Percentiles rank a stretch among this genome's conserved stretches.
phyloP scores from a whole-genome alignment of 2,329 filamentous ascomycete genomes.

The Botrytis sinoallii region DNA sequence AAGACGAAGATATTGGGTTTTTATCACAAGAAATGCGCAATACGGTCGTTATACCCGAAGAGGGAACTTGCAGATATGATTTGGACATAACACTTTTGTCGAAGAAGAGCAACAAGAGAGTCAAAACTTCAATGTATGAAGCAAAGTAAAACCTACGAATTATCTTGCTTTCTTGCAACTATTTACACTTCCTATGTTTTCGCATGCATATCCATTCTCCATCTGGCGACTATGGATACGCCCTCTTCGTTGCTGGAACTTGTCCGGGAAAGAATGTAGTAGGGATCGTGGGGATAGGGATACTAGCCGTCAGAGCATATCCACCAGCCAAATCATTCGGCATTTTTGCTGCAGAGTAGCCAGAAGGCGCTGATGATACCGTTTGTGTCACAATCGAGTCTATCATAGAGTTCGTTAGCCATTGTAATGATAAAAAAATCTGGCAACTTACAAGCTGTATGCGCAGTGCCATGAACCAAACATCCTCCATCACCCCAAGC shows the following conservation, averaged over 20 bases:
- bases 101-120: not conserved
- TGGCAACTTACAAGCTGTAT: conserved; percentile 13
- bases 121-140: not conserved
- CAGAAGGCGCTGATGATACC: conserved; percentile 15
- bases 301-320: conserved; percentile 17
- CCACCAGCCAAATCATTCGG: conserved; percentile 18
- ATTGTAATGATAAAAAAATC: not conserved
- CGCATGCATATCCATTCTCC: not conserved
- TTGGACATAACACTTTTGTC: not conserved
- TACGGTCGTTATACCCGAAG: not conserved
- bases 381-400: conserved; percentile 15
- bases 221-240: conserved; percentile 6
- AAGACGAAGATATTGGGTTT: not conserved
- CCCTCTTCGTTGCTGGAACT: conserved; percentile 21
- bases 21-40: not conserved
- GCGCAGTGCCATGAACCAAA: conserved; percentile 12
- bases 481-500: conserved; percentile 19
- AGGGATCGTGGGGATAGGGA: conserved; percentile 23
- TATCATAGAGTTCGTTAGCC: conserved; percentile 5
- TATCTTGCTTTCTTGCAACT: not conserved
- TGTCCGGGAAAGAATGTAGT: conserved; percentile 23
- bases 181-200: not conserved
- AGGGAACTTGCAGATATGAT: not conserved
- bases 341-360: conserved; percentile 23
- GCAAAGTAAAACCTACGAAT: not conserved